Base-by-base conservation (phyloP, 2,329 filamentous ascomycete species). In the Colletotrichum coccodes region DNA sequence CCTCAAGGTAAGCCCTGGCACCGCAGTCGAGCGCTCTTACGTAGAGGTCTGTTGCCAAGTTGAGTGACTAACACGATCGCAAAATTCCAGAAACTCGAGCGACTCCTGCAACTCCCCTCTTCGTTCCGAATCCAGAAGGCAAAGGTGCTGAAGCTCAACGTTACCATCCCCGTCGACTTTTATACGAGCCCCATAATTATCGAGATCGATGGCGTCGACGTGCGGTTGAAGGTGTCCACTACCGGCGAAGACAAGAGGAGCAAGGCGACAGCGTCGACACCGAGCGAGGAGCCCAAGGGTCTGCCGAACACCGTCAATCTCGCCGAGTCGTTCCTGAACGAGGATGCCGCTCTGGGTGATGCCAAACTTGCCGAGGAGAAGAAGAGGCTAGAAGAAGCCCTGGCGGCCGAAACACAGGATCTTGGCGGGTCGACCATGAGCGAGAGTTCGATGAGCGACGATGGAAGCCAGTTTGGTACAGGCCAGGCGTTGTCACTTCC, bases 81-180 rank as follows among this genome's bases (percentile, higher is more conserved):
- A 32, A 54, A 60, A 34, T n/a, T n/a, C 68, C 72, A 97, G 94
- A 96, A 95, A 89, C 86, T 97, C 64, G 87, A 94, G 70, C 86
- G 87, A 54, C 80, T 95, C 23, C 84, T 97, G 5, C 88, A 91
- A 73, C 88, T 98, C 3, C 95, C 95, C 0, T 81, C 90, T 1
- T 88, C 89, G 6, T 88, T 96, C 76, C 86, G 88, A 70, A 84
- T 98, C 14, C 87, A 89, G 60, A 91, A 90, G 76, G 95, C 95
- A 64, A 91, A 90, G 72, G 89, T 97, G 60, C 83, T 92, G 3
- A 85, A 92, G 7, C 87, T 98, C 28, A 92, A 92, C 75, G 84
- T 98, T 61, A 97, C 92, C 8, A 87, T 98, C 58, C 94, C 95
- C 14, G 91, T 96, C 77, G 94, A 98, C 79, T 91, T 98, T 72